A percentile compares a stretch with the other conserved stretches of the same genome.
phyloP scores from a whole-genome alignment of 768 basidiomycete genomes.

The Sistotremastrum niveocremeum region DNA sequence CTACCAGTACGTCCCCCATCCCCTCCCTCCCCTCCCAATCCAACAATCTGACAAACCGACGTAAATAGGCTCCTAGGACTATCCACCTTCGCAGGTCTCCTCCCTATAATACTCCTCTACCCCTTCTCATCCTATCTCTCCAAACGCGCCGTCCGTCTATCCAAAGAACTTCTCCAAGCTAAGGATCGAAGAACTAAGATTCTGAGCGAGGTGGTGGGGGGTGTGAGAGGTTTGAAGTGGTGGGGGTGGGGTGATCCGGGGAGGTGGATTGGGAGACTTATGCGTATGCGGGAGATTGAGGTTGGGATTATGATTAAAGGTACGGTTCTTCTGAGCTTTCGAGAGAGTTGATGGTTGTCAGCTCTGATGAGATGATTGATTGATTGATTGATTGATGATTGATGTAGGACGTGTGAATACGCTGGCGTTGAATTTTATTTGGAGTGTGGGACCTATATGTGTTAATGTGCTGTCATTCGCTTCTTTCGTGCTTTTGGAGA shows the following conservation, averaged over 20 bases:
- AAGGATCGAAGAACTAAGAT: slow-evolving; percentile 71
- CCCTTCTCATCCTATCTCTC: slow-evolving; percentile 61
- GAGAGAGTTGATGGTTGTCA: too few species aligned
- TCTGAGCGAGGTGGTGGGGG: slow-evolving; percentile 59
- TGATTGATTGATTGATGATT: too few species aligned
- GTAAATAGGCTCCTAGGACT: slow-evolving; percentile 40
- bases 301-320: background rate
- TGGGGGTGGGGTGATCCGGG: too few species aligned
- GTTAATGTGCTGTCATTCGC: slow-evolving; percentile 74
- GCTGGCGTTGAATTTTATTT: slow-evolving; percentile 14
- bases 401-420: too few species aligned
- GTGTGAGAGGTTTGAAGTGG: too few species aligned
- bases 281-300: slow-evolving; percentile 41
- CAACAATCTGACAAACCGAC: too few species aligned
- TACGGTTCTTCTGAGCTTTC: background rate
- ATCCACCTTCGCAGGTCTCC: slow-evolving; percentile 65
- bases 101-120: slow-evolving; percentile 50
- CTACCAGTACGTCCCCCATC: slow-evolving; percentile 41
- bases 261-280: slow-evolving; percentile 48
- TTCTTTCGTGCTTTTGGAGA: slow-evolving; percentile 47
- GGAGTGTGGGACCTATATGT: slow-evolving; percentile 63
- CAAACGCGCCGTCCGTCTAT: slow-evolving; percentile 42
- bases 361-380: too few species aligned
- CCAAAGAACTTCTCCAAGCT: slow-evolving; percentile 45
- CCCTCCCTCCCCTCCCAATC: background rate